Conservation (phyloP, 345 rosid genomes). For the Gossypium thurberi region DNA sequence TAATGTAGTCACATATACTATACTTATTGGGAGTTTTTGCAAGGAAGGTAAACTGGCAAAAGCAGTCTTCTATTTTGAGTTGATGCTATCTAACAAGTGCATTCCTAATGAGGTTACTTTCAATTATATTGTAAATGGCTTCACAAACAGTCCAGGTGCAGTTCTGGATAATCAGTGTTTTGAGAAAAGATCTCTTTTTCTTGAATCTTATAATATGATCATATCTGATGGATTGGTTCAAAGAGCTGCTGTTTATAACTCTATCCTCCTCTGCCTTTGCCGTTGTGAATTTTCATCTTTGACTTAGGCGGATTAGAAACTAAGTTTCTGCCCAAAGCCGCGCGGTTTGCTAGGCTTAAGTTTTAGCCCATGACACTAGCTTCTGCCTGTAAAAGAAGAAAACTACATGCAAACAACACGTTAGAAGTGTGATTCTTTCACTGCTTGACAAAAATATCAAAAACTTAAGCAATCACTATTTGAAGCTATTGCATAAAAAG, state of each 20-base stretch:
- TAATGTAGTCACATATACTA: slow-evolving; percentile 74
- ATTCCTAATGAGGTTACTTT: slow-evolving; percentile 66
- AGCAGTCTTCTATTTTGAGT: slow-evolving; percentile 63
- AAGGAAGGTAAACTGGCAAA: slow-evolving; percentile 53
- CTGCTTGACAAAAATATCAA: neutral
- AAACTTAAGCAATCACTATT: neutral
- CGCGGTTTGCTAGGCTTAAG: too few relatives aligned
- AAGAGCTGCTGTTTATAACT: slow-evolving; percentile 53
- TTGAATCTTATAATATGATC: slow-evolving; percentile 43
- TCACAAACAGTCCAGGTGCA: slow-evolving; percentile 29
- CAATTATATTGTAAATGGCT: slow-evolving; percentile 64
- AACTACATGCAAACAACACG: neutral
- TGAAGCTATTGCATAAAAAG: neutral
- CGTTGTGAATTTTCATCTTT: neutral
- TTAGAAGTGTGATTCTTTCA: slow-evolving; percentile 1
- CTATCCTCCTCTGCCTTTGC: slow-evolving; percentile 49
- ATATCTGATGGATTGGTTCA: slow-evolving; percentile 53
- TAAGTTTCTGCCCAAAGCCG: too few relatives aligned
- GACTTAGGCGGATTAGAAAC: too few relatives aligned
- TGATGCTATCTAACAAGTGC: slow-evolving; percentile 58
- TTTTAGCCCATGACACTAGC: neutral
- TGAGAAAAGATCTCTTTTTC: slow-evolving; percentile 35
- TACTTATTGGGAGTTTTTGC: slow-evolving; percentile 51
- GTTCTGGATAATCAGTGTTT: slow-evolving; percentile 18
- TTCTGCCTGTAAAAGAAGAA: neutral